Conservation (phyloP, 2,329 filamentous ascomycete species). For the Trichoderma afroharzianum region DNA sequence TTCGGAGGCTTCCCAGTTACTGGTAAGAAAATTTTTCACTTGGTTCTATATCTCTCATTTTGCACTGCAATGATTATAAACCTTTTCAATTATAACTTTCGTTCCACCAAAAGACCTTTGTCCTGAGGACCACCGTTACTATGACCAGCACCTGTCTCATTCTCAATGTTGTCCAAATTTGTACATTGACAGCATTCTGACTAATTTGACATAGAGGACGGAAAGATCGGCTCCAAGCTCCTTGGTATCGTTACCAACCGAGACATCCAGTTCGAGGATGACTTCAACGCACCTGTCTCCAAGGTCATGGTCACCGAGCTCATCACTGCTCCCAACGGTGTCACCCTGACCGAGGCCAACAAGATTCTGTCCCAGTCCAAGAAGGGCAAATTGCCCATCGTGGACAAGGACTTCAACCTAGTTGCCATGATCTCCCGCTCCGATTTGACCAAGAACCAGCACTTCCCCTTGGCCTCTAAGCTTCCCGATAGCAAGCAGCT, state of each 20-base stretch:
- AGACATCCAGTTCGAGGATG: conserved; percentile 93
- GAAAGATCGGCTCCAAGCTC: conserved; percentile 90
- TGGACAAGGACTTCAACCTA: conserved; percentile 78
- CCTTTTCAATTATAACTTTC: conserved; percentile 91
- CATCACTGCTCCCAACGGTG: conserved; percentile 78
- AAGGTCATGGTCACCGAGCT: conserved; percentile 95
- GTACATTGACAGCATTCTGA: conserved; percentile 10
- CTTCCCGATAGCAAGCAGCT: conserved; percentile 96
- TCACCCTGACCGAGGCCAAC: conserved; percentile 85
- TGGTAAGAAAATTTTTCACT: conserved; percentile 60
- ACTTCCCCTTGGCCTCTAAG: conserved; percentile 96
- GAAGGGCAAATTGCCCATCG: conserved; percentile 96
- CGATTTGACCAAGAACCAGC: conserved; percentile 96
- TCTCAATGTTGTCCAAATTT: neutral
- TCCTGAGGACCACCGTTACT: conserved; percentile 67
- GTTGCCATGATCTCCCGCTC: conserved; percentile 91
- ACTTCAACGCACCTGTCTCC: conserved; percentile 68
- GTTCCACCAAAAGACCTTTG: conserved; percentile 96
- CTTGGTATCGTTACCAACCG: conserved; percentile 96
- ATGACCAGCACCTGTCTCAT: conserved; percentile 30
- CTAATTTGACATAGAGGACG: conserved; percentile 62
- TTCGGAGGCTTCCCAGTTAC: conserved; percentile 98
- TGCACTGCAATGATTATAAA: conserved; percentile 70
- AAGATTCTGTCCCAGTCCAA: conserved; percentile 89
- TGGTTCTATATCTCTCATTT: neutral